These are phyloP conservation scores for Catharanthus roseus DNA, from an alignment of 257 asterid genomes.

Conservation along the genomic window DNA sequence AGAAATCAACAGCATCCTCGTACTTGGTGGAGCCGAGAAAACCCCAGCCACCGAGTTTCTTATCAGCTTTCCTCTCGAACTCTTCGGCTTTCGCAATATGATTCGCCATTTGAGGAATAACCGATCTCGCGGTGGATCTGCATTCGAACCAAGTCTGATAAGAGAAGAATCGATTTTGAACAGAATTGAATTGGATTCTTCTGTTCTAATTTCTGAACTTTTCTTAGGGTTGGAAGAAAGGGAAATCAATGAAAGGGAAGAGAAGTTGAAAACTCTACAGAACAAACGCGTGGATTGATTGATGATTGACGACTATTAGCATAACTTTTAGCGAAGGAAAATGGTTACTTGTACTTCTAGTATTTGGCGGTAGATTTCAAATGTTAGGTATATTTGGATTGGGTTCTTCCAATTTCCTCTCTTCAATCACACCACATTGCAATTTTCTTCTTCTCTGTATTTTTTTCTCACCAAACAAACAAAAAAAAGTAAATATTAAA, in stretches of 20 bases:
- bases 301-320: background rate
- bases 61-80: constrained; percentile 42
- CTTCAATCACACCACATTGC: too few species aligned
- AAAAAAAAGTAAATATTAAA: too few species aligned
- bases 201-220: background rate
- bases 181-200: background rate
- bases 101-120: constrained; percentile 18
- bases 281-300: background rate
- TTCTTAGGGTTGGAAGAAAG: too few species aligned
- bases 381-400: background rate
- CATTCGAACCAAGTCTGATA: too few species aligned
- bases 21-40: constrained; percentile 33
- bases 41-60: constrained; percentile 35
- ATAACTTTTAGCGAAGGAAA: too few species aligned
- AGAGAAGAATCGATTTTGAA: background rate
- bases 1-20: constrained; percentile 45
- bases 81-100: constrained; percentile 31
- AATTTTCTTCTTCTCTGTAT: too few species aligned
- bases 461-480: too few species aligned
- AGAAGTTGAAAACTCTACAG: background rate
- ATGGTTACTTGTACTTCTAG: background rate
- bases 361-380: background rate
- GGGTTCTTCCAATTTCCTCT: too few species aligned
- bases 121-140: background rate
- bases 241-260: background rate